Conservation (phyloP, 345 rosid genomes). For the Salix koriyanagi region DNA sequence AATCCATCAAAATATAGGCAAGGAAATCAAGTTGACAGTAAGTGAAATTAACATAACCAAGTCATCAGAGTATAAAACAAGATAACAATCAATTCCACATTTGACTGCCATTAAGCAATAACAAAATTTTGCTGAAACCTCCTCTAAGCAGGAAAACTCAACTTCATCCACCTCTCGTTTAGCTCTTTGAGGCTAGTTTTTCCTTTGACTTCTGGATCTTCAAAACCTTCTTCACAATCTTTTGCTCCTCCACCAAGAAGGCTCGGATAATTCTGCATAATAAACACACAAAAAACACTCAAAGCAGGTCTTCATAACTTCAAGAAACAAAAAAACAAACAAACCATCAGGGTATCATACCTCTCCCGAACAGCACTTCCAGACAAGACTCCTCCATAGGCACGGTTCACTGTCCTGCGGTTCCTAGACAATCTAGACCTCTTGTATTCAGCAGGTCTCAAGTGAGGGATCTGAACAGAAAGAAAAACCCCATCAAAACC, state of each 20-base stretch:
- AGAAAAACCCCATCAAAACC: not conserved
- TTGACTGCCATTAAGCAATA: not conserved
- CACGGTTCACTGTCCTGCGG: constrained; percentile 15
- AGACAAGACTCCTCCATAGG: constrained; percentile 17
- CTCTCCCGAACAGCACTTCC: constrained; percentile 21
- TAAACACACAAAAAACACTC: not conserved
- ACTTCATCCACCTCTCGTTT: not conserved
- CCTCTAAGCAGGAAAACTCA: not conserved
- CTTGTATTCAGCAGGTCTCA: constrained; percentile 18
- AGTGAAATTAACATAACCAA: not conserved
- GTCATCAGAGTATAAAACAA: not conserved
- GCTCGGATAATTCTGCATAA: constrained; percentile 11
- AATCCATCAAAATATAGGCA: not conserved
- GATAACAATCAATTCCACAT: not conserved
- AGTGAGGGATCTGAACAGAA: constrained; percentile 14
- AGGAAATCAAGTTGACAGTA: not conserved
- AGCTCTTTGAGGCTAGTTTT: constrained; percentile 6
- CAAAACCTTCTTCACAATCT: constrained; percentile 18
- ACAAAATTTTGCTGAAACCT: not conserved
- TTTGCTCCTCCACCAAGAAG: constrained; percentile 18
- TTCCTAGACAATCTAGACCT: constrained; percentile 11
- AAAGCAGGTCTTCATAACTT: not conserved
- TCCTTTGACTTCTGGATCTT: constrained; percentile 15
- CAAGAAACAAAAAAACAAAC: not conserved
- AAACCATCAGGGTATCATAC: not conserved